Percentiles rank a stretch among this genome's conserved stretches.
Evolutionary conservation across 768 basidiomycete species (phyloP).

Genomic region (Leccinellum luteum): DNA sequence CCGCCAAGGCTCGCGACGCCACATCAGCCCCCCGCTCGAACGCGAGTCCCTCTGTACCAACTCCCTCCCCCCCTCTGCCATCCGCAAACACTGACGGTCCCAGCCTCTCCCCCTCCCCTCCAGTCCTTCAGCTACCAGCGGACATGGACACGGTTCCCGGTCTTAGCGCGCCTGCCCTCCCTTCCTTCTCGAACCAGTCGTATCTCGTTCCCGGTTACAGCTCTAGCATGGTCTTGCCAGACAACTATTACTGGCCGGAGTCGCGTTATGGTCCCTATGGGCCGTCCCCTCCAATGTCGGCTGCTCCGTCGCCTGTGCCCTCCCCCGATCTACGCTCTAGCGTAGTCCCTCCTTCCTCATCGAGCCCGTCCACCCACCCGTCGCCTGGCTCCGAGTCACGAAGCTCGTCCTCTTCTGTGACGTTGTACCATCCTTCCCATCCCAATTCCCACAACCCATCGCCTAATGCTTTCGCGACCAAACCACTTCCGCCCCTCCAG

Average conservation of each 20-base stretch:
- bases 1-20: conserved; percentile 19
- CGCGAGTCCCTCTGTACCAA: not conserved
- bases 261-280: conserved; percentile 34
- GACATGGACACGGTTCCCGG: not conserved
- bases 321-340: conserved; percentile 10
- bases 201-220: conserved; percentile 4
- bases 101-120: not conserved
- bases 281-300: conserved; percentile 54
- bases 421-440: conserved; percentile 1
- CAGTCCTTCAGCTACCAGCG: not conserved
- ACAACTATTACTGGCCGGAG: conserved; percentile 25
- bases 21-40: not conserved
- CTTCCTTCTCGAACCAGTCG: not conserved
- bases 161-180: not conserved
- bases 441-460: conserved; percentile 14
- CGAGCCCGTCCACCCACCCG: conserved; percentile 5
- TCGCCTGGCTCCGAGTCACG: conserved; percentile 14
- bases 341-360: conserved; percentile 13
- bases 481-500: conserved; percentile 5
- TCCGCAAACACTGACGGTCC: not conserved
- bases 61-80: not conserved
- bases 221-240: conserved; percentile 10
- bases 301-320: conserved; percentile 46
- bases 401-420: conserved; percentile 16
- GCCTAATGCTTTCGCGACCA: conserved; percentile 5